phyloP scores from a whole-genome alignment of 257 asterid species.

The Ilex asprella region DNA sequence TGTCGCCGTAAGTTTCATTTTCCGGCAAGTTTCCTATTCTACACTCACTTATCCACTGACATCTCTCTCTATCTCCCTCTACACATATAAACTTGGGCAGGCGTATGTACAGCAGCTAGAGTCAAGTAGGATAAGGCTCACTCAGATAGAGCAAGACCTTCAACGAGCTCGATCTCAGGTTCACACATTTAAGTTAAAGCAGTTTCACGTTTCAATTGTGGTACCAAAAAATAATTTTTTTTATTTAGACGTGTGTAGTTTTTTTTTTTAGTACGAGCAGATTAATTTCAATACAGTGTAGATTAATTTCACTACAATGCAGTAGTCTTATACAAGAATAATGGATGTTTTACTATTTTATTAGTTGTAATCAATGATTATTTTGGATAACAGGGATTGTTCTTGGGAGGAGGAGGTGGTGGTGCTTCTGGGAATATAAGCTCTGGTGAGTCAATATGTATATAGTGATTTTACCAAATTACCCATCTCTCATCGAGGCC shows the following conservation, averaged over 20 bases:
- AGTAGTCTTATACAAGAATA: no score
- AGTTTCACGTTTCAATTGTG: not conserved
- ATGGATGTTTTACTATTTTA: no score
- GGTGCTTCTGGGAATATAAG: slow-evolving; percentile 59
- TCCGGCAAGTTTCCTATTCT: no score
- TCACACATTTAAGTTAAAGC: slow-evolving; percentile 3
- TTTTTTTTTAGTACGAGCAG: no score
- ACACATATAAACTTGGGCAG: slow-evolving; percentile 24
- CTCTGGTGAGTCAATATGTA: slow-evolving; percentile 49
- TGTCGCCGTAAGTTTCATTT: no score
- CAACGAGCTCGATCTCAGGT: slow-evolving; percentile 96
- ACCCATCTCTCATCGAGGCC: not conserved
- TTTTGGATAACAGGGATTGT: slow-evolving; percentile 54
- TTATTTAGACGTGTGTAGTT: no score
- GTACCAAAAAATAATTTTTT: no score
- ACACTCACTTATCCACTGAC: not conserved
- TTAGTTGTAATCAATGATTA: slow-evolving; percentile 1
- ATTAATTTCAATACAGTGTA: no score
- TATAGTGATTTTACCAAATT: no score
- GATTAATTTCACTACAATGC: no score
- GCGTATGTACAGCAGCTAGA: slow-evolving; percentile 97
- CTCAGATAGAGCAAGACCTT: slow-evolving; percentile 93
- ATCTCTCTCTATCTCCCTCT: not conserved
- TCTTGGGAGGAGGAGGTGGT: slow-evolving; percentile 79
- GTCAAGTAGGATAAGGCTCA: slow-evolving; percentile 82